Percentiles rank a stretch among this genome's conserved stretches.
phyloP scores from a whole-genome alignment of 2,329 filamentous ascomycete species.

The Ophiostoma ulmi region DNA sequence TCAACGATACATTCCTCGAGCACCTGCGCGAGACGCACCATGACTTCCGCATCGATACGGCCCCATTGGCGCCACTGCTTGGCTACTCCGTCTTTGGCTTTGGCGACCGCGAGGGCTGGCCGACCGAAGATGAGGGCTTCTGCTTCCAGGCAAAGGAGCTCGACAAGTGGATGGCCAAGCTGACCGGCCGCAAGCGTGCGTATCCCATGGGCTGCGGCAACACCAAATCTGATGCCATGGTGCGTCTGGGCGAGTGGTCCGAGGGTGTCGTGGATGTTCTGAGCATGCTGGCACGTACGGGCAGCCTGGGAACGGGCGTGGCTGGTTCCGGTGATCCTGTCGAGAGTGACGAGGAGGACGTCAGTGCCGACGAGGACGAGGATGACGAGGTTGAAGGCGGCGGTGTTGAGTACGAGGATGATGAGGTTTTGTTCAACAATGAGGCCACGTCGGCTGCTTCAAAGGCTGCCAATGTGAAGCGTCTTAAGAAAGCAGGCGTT shows the following conservation, averaged over 20 bases:
- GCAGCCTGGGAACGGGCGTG: conserved; percentile 59
- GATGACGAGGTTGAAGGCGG: conserved; percentile 50
- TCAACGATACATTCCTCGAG: conserved; percentile 79
- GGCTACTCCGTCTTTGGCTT: conserved; percentile 94
- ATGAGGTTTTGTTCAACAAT: conserved; percentile 48
- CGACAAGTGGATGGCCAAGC: conserved; percentile 95
- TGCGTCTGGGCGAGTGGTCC: conserved; percentile 71
- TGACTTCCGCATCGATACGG: conserved; percentile 93
- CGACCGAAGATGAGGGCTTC: conserved; percentile 82
- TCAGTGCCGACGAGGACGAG: conserved; percentile 66
- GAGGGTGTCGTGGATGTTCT: conserved; percentile 69
- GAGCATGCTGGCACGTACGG: conserved; percentile 55
- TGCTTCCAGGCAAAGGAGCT: conserved; percentile 87
- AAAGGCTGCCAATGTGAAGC: conserved; percentile 34
- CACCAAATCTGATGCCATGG: conserved; percentile 62
- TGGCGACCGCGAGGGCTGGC: conserved; percentile 88
- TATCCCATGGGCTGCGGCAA: conserved; percentile 88
- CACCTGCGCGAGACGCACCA: conserved; percentile 90
- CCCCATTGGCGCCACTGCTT: conserved; percentile 67
- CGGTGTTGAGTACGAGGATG: conserved; percentile 41
- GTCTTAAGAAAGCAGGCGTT: conserved; percentile 43
- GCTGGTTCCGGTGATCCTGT: conserved; percentile 74
- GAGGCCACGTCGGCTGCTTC: conserved; percentile 38
- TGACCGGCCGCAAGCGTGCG: conserved; percentile 79
- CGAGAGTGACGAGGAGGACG: conserved; percentile 72